Percentiles rank a stretch among this genome's conserved stretches.
These are phyloP conservation scores for Zizania latifolia DNA, from an alignment of 176 grass and related monocot species.

Conservation along the genomic window DNA sequence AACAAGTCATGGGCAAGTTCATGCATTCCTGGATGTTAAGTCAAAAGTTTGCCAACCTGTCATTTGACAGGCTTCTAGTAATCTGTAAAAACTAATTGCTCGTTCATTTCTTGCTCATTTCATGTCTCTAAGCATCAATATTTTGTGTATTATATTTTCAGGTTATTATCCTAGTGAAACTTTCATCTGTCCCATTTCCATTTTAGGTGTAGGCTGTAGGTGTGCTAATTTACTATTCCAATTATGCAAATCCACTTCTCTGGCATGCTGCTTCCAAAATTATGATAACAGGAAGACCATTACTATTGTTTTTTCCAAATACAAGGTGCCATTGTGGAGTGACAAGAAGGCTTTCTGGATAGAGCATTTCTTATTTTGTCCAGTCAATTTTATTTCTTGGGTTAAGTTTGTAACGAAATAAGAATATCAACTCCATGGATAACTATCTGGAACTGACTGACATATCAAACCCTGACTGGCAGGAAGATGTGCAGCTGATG, in stretches of 20 bases:
- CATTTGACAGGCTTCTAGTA: neutral
- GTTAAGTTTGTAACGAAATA: neutral
- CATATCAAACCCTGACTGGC: constrained; percentile 13
- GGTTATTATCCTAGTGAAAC: neutral
- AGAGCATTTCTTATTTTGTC: neutral
- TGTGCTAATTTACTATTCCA: neutral
- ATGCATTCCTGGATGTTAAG: neutral
- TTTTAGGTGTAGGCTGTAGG: neutral
- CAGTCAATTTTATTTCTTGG: neutral
- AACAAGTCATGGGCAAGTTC: neutral
- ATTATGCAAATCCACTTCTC: neutral
- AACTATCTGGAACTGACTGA: neutral
- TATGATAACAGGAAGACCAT: neutral
- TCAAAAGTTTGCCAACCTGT: neutral
- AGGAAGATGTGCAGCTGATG: constrained; percentile 85
- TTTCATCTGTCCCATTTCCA: neutral
- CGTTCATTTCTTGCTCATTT: constrained; percentile 4
- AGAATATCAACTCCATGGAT: neutral
- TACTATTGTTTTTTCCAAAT: neutral
- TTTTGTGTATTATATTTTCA: neutral
- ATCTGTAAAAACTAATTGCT: neutral
- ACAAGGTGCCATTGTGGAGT: neutral
- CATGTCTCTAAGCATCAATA: neutral
- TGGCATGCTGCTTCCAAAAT: neutral
- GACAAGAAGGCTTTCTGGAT: constrained; percentile 7